Percentiles rank a stretch among this genome's conserved stretches.
phyloP scores from a whole-genome alignment of 2,329 filamentous ascomycete genomes.

The Fusarium graminum region DNA sequence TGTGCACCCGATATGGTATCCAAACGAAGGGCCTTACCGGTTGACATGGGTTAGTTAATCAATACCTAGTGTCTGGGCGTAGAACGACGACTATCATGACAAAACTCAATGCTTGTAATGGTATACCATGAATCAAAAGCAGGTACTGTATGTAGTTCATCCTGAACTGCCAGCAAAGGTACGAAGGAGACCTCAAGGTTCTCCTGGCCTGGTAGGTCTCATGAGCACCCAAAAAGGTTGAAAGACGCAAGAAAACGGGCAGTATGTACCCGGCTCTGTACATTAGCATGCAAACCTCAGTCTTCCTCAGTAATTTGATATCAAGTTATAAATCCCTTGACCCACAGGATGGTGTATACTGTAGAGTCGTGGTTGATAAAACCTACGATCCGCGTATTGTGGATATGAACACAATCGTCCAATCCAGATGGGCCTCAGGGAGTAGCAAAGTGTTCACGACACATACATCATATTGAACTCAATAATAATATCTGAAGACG shows the following conservation, averaged over 20 bases:
- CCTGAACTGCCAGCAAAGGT: neutral
- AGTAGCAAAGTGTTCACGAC: neutral
- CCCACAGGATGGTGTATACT: neutral
- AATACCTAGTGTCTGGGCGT: neutral
- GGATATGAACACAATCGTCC: neutral
- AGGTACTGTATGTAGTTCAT: no score
- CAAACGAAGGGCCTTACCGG: neutral
- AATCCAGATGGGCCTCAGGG: neutral
- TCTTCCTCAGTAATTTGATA: neutral
- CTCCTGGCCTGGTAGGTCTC: neutral
- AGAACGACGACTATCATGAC: no score
- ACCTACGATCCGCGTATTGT: neutral
- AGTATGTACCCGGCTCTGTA: neutral
- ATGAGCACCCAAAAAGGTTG: neutral
- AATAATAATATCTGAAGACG: neutral
- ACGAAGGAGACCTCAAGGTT: neutral
- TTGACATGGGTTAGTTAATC: neutral
- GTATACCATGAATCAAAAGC: no score
- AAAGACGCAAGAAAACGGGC: neutral
- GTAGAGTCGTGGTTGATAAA: neutral
- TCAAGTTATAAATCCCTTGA: neutral
- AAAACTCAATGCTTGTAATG: no score
- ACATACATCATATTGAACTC: neutral
- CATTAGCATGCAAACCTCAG: neutral
- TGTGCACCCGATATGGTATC: conserved; percentile 2